A percentile compares a stretch with the other conserved stretches of the same genome.
These are phyloP conservation scores for Wickerhamomyces sydowiorum DNA, from an alignment of 805 yeast species.

Conservation along the genomic window DNA sequence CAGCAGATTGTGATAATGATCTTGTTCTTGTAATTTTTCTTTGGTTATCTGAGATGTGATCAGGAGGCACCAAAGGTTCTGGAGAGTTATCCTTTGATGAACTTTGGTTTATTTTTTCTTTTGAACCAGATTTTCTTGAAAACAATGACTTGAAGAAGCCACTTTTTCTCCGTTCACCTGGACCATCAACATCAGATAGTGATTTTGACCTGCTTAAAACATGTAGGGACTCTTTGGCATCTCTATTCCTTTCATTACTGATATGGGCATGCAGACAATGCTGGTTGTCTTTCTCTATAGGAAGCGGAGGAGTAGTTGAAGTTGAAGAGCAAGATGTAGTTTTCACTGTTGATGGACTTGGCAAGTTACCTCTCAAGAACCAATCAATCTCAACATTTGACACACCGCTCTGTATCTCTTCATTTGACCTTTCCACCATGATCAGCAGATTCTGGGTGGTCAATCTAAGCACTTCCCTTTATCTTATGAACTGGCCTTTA, in stretches of 20 bases:
- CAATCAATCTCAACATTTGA: slow-evolving; percentile 43
- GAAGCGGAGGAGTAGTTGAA: slow-evolving; percentile 1
- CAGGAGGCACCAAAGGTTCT: too few species aligned
- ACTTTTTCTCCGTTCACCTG: slow-evolving; percentile 19
- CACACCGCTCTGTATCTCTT: slow-evolving; percentile 22
- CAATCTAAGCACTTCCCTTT: too few species aligned
- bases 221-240: slow-evolving; percentile 6
- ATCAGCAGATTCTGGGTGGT: neutral
- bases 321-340: neutral
- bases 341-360: slow-evolving; percentile 7
- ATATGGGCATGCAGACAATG: neutral
- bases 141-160: slow-evolving; percentile 33
- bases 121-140: slow-evolving; percentile 14
- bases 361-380: slow-evolving; percentile 35
- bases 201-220: slow-evolving; percentile 26
- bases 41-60: too few species aligned
- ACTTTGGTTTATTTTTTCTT: neutral
- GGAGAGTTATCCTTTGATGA: too few species aligned
- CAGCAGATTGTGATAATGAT: slow-evolving; percentile 6
- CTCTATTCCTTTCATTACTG: neutral
- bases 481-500: too few species aligned
- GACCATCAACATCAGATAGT: slow-evolving; percentile 16
- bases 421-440: neutral
- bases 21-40: slow-evolving; percentile 9
- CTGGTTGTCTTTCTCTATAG: slow-evolving; percentile 3